A percentile compares a stretch with the other conserved stretches of the same genome.
phyloP scores from a whole-genome alignment of 2,329 filamentous ascomycete species.

The Dactylella cylindrospora region DNA sequence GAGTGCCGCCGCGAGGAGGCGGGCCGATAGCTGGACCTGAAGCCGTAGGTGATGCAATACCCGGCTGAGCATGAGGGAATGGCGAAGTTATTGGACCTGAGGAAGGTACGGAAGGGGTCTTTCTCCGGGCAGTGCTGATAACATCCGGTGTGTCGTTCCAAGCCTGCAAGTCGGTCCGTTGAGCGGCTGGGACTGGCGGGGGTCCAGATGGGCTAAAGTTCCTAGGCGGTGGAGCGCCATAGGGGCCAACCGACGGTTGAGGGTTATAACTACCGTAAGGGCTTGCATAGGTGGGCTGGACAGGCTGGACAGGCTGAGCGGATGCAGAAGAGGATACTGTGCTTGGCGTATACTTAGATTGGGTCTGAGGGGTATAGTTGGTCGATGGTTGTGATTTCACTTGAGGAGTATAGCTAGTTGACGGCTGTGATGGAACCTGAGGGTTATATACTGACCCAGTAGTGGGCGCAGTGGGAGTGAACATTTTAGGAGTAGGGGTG shows the following conservation, averaged over 20 bases:
- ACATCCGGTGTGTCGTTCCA: conserved; percentile 97
- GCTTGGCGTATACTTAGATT: conserved; percentile 50
- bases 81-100: conserved; percentile 69
- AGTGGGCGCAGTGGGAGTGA: conserved; percentile 32
- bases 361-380: conserved; percentile 48
- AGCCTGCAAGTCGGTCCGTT: conserved; percentile 65
- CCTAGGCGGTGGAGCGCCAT: conserved; percentile 62
- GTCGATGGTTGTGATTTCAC: conserved; percentile 22
- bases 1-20: conserved; percentile 65
- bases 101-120: conserved; percentile 68
- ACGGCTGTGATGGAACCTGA: conserved; percentile 3
- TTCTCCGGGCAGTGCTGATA: conserved; percentile 70
- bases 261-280: conserved; percentile 3
- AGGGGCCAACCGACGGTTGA: conserved; percentile 33
- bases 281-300: conserved; percentile 46
- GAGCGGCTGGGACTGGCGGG: conserved; percentile 68
- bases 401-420: conserved; percentile 1
- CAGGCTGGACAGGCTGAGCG: conserved; percentile 49
- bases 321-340: conserved; percentile 39
- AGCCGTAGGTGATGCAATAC: conserved; percentile 82
- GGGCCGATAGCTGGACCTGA: conserved; percentile 68
- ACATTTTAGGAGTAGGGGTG: conserved; percentile 37
- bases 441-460: neutral
- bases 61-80: conserved; percentile 66
- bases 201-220: conserved; percentile 67